Evolutionary conservation across 2,329 filamentous ascomycete species (phyloP).

Genomic region (Endoconidiophora laricicola): DNA sequence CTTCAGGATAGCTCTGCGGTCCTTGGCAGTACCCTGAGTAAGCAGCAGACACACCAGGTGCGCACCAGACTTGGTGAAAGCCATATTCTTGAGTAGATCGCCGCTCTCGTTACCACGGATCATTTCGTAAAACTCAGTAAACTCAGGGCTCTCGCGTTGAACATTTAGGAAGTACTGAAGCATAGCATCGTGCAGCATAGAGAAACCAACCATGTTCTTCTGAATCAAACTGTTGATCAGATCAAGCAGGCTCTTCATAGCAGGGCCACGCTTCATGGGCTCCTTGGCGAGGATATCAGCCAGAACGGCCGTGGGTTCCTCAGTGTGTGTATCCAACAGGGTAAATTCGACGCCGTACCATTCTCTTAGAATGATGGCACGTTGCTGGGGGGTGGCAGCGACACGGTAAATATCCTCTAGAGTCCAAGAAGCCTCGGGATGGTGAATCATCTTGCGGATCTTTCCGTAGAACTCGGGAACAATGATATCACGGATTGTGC

Average conservation of each 20-base stretch:
- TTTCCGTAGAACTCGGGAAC: constrained; percentile 91
- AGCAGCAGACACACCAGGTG: constrained; percentile 66
- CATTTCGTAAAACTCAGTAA: constrained; percentile 73
- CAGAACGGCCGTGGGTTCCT: constrained; percentile 49
- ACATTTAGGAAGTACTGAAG: constrained; percentile 83
- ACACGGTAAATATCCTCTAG: constrained; percentile 90
- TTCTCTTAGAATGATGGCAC: constrained; percentile 68
- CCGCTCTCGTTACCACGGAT: constrained; percentile 84
- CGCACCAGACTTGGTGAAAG: constrained; percentile 81
- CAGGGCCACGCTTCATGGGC: constrained; percentile 72
- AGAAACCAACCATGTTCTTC: constrained; percentile 94
- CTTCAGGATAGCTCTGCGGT: constrained; percentile 75
- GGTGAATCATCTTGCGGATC: constrained; percentile 84
- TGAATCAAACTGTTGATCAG: constrained; percentile 87
- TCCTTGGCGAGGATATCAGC: constrained; percentile 55
- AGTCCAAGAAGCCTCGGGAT: constrained; percentile 94
- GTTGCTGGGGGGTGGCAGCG: constrained; percentile 73
- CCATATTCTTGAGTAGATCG: constrained; percentile 84
- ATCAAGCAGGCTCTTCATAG: constrained; percentile 71
- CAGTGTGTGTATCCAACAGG: constrained; percentile 48
- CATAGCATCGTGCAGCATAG: constrained; percentile 96
- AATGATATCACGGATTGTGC: constrained; percentile 72
- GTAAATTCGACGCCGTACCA: constrained; percentile 95
- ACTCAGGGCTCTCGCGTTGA: constrained; percentile 61
- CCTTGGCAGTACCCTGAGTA: constrained; percentile 77